phyloP scores from a whole-genome alignment of 768 basidiomycete genomes.

The Agaricus bisporus region DNA sequence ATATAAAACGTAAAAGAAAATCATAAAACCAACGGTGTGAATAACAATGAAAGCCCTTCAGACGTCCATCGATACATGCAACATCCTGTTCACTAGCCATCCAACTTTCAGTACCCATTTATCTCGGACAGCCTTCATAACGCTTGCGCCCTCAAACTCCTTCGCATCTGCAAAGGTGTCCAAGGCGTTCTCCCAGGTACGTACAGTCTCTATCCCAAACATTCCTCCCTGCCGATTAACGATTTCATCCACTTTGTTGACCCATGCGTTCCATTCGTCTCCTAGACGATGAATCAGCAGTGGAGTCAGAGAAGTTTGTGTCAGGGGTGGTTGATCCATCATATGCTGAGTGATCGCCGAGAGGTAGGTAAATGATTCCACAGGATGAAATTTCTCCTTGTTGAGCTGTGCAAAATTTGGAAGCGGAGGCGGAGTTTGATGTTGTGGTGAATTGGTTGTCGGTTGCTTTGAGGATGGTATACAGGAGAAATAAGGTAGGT shows the following conservation, averaged over 20 bases:
- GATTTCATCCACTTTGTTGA: conserved; percentile 57
- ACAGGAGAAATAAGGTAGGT: conserved; percentile 81
- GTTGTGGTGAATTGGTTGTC: conserved; percentile 22
- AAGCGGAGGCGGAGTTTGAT: conserved; percentile 21
- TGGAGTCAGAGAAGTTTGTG: conserved; percentile 52
- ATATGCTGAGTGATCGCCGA: conserved; percentile 63
- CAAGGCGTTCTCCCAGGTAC: conserved; percentile 61
- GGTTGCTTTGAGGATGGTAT: conserved; percentile 24
- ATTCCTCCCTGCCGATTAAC: conserved; percentile 73
- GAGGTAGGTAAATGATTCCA: conserved; percentile 70
- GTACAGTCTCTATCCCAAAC: conserved; percentile 70
- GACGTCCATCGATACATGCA: conserved; percentile 30
- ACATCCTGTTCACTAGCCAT: conserved; percentile 63
- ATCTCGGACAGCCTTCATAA: conserved; percentile 42
- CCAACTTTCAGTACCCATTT: conserved; percentile 71
- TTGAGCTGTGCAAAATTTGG: conserved; percentile 40
- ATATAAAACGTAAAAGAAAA: neutral
- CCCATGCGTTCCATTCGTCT: conserved; percentile 78
- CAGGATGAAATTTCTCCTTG: conserved; percentile 63
- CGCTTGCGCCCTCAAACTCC: conserved; percentile 25
- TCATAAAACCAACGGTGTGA: neutral
- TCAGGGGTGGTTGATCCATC: conserved; percentile 59
- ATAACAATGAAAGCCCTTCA: conserved; percentile 8
- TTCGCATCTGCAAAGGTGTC: conserved; percentile 60
- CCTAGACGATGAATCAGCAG: conserved; percentile 57